Conservation (phyloP, 768 basidiomycete genomes). For the Coprinellus aureogranulatus region DNA sequence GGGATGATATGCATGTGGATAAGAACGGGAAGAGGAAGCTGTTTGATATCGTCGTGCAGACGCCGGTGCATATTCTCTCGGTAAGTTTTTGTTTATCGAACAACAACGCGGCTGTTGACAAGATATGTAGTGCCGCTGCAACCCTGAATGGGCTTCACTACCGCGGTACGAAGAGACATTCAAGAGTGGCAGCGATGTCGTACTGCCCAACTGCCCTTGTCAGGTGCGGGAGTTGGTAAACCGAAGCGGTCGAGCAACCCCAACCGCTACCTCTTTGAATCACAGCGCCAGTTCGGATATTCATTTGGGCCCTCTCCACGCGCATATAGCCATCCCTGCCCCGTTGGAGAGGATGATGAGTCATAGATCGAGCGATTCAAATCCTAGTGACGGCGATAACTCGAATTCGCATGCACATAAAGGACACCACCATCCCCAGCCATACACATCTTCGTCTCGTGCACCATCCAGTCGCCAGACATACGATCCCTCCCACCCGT, state of each 20-base stretch:
- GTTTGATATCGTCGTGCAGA: conserved; percentile 85
- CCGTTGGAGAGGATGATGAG: not conserved
- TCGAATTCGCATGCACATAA: no score
- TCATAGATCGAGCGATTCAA: not conserved
- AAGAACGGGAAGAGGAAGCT: conserved; percentile 74
- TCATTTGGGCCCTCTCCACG: not conserved
- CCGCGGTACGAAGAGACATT: conserved; percentile 67
- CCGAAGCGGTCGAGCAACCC: not conserved
- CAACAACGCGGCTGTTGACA: not conserved
- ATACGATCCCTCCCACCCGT: no score
- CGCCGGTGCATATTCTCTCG: conserved; percentile 83
- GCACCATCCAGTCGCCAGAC: no score
- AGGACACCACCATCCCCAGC: no score
- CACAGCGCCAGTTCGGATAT: not conserved
- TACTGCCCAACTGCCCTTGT: conserved; percentile 49
- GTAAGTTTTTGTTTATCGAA: conserved; percentile 41
- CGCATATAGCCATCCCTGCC: not conserved
- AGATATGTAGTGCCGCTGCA: conserved; percentile 66
- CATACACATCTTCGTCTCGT: no score
- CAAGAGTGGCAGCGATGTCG: conserved; percentile 27
- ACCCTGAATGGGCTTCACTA: conserved; percentile 74
- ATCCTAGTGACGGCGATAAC: no score
- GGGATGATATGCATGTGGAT: conserved; percentile 65
- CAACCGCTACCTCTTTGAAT: not conserved
- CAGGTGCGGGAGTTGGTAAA: conserved; percentile 15